Evolutionary conservation across 371 early-diverging fungal genomes (phyloP).

Genomic region (Dichotomocladium elegans): DNA sequence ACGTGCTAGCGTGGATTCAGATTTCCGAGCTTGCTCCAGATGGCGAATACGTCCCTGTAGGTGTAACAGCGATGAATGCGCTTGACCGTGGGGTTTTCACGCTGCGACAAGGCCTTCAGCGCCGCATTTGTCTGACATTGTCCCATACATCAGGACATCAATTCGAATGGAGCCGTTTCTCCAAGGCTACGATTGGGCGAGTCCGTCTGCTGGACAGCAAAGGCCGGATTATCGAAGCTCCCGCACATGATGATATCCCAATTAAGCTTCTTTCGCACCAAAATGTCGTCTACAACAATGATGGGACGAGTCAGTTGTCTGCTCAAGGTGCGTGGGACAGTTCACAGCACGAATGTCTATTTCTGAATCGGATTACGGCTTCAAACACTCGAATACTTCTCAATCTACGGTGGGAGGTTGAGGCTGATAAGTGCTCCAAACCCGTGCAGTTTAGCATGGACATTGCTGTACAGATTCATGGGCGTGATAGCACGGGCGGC

Average conservation of each 20-base stretch:
- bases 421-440: constrained; percentile 51
- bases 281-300: constrained; percentile 47
- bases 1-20: constrained; percentile 68
- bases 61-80: constrained; percentile 49
- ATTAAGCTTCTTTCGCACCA: constrained; percentile 16
- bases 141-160: constrained; percentile 68
- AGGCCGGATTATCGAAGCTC: constrained; percentile 48
- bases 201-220: constrained; percentile 66
- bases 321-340: constrained; percentile 81
- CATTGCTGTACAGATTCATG: constrained; percentile 54
- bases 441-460: constrained; percentile 62
- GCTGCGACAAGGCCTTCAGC: constrained; percentile 82
- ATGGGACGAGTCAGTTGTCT: constrained; percentile 44
- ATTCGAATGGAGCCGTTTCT: constrained; percentile 44
- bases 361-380: constrained; percentile 69
- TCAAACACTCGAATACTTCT: constrained; percentile 55
- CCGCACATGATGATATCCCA: constrained; percentile 28
- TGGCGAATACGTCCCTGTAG: constrained; percentile 72
- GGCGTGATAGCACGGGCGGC: constrained; percentile 33
- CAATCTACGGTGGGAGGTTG: constrained; percentile 52
- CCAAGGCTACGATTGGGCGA: constrained; percentile 48
- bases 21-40: constrained; percentile 60
- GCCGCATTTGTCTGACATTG: constrained; percentile 63
- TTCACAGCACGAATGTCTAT: constrained; percentile 67
- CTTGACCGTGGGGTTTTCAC: constrained; percentile 64